These are phyloP conservation scores for Pseudocercospora macadamiae DNA, from an alignment of 2,329 filamentous ascomycete genomes.

Conservation along the genomic window DNA sequence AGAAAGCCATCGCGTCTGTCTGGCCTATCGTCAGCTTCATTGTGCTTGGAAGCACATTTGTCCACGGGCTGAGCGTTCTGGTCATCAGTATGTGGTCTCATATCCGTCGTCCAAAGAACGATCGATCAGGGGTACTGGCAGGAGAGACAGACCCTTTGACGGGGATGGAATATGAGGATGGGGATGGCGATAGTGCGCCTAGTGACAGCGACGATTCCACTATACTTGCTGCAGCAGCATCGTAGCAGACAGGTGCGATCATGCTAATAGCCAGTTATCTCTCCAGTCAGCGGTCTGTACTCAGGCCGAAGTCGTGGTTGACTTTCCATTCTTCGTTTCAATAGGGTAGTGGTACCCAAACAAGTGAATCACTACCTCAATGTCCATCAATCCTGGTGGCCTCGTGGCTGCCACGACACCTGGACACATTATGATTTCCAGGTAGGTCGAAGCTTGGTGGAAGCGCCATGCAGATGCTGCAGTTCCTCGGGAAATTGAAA, in stretches of 20 bases:
- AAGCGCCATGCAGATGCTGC: too few species aligned
- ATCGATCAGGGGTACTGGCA: slow-evolving; percentile 55
- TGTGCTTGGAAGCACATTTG: slow-evolving; percentile 56
- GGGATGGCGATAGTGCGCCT: slow-evolving; percentile 39
- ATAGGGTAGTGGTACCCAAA: too few species aligned
- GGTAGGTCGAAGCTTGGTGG: neutral
- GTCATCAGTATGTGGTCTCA: slow-evolving; percentile 55
- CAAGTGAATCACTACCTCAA: too few species aligned
- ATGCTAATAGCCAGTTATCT: too few species aligned
- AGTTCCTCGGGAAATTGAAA: too few species aligned
- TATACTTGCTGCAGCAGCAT: too few species aligned
- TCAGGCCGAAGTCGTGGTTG: too few species aligned
- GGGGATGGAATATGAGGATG: slow-evolving; percentile 54
- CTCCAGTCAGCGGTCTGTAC: too few species aligned
- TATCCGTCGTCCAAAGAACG: slow-evolving; percentile 49
- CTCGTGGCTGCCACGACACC: neutral
- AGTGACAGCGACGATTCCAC: slow-evolving; percentile 24
- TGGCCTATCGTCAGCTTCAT: slow-evolving; percentile 61
- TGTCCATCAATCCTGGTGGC: neutral
- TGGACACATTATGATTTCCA: too few species aligned
- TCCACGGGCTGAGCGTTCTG: slow-evolving; percentile 58
- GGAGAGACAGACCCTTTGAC: slow-evolving; percentile 54
- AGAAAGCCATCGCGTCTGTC: slow-evolving; percentile 49
- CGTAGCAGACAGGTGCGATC: too few species aligned
- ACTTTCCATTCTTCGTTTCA: too few species aligned